These are phyloP conservation scores for Roridomyces roridus DNA, from an alignment of 768 basidiomycete species.

Conservation along the genomic window DNA sequence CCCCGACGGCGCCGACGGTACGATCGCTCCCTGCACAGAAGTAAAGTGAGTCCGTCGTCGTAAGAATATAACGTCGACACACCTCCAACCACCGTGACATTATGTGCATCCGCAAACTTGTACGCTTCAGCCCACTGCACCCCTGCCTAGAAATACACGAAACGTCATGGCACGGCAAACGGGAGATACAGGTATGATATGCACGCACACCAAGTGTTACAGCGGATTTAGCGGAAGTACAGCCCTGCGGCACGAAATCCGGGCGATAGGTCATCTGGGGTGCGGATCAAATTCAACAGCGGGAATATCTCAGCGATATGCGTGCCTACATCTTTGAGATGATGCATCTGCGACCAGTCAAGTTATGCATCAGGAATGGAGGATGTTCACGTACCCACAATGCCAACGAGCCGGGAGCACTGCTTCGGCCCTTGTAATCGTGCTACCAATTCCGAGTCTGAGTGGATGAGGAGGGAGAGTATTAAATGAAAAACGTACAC, in stretches of 20 bases:
- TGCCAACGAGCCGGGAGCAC: slow-evolving; percentile 47
- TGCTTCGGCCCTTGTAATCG: slow-evolving; percentile 56
- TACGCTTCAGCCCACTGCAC: slow-evolving; percentile 52
- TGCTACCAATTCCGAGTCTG: slow-evolving; percentile 37
- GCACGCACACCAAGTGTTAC: slow-evolving; percentile 45
- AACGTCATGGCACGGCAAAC: background rate
- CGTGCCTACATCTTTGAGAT: slow-evolving; percentile 42
- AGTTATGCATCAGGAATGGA: background rate
- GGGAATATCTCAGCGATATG: no score
- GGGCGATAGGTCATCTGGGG: no score
- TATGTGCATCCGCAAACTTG: slow-evolving; percentile 48
- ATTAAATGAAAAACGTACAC: slow-evolving; percentile 38
- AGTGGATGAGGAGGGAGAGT: background rate
- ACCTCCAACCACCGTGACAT: slow-evolving; percentile 54
- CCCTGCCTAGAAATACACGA: slow-evolving; percentile 43
- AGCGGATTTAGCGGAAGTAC: background rate
- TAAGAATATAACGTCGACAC: background rate
- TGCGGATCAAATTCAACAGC: background rate
- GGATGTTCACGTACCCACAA: slow-evolving; percentile 45
- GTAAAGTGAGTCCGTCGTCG: background rate
- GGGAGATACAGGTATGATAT: background rate
- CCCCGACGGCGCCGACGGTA: slow-evolving; percentile 37
- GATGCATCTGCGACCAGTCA: slow-evolving; percentile 39
- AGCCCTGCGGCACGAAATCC: no score
- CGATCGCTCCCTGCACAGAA: slow-evolving; percentile 38